Evolutionary conservation across 805 yeast genomes (phyloP).

Genomic region (Teunomyces gatunensis): DNA sequence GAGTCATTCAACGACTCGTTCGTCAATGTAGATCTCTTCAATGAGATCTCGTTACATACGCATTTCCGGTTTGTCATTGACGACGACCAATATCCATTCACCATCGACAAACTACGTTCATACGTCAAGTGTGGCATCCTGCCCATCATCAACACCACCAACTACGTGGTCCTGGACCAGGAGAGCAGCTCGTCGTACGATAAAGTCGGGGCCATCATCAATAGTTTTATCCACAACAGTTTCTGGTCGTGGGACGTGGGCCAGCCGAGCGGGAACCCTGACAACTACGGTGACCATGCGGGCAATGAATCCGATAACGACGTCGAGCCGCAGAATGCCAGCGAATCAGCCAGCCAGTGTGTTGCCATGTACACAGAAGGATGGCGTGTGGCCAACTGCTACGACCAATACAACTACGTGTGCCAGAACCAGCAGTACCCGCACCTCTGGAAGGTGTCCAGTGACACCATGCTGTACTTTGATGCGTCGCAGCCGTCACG

Average conservation of each 20-base stretch:
- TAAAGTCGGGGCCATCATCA: conserved; percentile 23
- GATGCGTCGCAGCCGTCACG: conserved; percentile 26
- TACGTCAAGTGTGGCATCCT: conserved; percentile 59
- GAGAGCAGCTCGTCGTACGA: neutral
- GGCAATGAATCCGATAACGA: neutral
- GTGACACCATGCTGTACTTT: conserved; percentile 40
- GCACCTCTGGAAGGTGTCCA: conserved; percentile 40
- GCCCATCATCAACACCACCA: conserved; percentile 54
- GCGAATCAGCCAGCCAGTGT: conserved; percentile 38
- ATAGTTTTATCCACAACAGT: conserved; percentile 26
- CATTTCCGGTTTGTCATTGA: conserved; percentile 37
- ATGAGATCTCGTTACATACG: conserved; percentile 13
- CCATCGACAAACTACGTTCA: conserved; percentile 31
- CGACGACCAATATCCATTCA: conserved; percentile 32
- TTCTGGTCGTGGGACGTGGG: conserved; percentile 76
- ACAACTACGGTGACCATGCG: conserved; percentile 1
- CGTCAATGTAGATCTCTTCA: conserved; percentile 5
- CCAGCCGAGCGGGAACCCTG: conserved; percentile 42
- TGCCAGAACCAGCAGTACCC: conserved; percentile 49
- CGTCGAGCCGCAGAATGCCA: neutral
- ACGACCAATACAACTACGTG: conserved; percentile 46
- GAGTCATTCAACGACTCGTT: neutral
- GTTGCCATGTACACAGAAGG: conserved; percentile 43
- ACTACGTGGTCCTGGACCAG: conserved; percentile 6
- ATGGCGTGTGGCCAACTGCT: conserved; percentile 71